Conservation (phyloP, 192 early-diverging fungal species). For the Podila verticillata region DNA sequence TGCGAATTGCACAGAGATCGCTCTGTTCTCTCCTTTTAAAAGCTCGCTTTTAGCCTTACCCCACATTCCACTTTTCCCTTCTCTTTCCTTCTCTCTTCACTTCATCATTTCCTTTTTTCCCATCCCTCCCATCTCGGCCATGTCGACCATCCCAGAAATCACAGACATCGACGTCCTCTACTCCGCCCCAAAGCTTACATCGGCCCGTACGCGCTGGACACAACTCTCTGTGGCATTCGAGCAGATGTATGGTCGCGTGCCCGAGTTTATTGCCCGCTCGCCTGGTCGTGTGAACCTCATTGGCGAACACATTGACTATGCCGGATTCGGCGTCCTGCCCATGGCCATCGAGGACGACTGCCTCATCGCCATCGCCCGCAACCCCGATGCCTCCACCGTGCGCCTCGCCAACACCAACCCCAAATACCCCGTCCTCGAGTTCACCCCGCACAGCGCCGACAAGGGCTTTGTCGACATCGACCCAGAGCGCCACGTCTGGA, state of each 20-base stretch:
- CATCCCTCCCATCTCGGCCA: neutral
- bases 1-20: too few species aligned
- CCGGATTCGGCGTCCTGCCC: slow-evolving; percentile 92
- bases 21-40: too few species aligned
- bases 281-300: slow-evolving; percentile 98
- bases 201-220: slow-evolving; percentile 61
- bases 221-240: slow-evolving; percentile 61
- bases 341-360: slow-evolving; percentile 92
- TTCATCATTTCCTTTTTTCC: neutral
- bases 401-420: slow-evolving; percentile 63
- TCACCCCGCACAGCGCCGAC: slow-evolving; percentile 57
- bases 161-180: slow-evolving; percentile 48
- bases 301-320: slow-evolving; percentile 98
- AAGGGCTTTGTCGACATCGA: slow-evolving; percentile 77
- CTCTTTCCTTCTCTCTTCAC: neutral
- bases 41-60: neutral
- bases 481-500: slow-evolving; percentile 70
- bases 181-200: slow-evolving; percentile 33
- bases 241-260: slow-evolving; percentile 60
- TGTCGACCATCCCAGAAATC: slow-evolving; percentile 30
- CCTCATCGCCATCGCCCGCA: slow-evolving; percentile 64
- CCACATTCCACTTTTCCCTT: neutral
- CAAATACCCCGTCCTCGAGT: slow-evolving; percentile 59
- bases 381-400: slow-evolving; percentile 46
- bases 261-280: slow-evolving; percentile 86